These are phyloP conservation scores for Fusarium concolor DNA, from an alignment of 2,329 filamentous ascomycete genomes.

Conservation along the genomic window DNA sequence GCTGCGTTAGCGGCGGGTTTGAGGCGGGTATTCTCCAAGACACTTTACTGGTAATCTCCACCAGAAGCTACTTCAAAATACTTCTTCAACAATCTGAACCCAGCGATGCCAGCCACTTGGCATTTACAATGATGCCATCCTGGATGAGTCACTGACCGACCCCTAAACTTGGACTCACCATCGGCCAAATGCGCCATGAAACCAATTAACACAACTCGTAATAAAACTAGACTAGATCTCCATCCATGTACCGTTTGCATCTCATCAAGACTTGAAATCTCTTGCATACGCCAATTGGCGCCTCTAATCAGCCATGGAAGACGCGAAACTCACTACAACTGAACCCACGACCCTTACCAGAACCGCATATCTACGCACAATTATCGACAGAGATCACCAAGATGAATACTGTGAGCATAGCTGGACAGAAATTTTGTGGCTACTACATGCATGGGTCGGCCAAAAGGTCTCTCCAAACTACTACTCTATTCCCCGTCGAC, in stretches of 20 bases:
- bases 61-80: background rate
- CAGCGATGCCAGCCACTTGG: background rate
- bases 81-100: fast-evolving
- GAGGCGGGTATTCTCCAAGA: too few species aligned
- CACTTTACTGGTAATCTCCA: too few species aligned
- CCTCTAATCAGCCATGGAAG: background rate
- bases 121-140: background rate
- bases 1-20: too few species aligned
- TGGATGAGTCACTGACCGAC: constrained; percentile 1
- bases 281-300: too few species aligned
- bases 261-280: too few species aligned
- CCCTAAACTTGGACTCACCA: fast-evolving
- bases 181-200: background rate
- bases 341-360: background rate
- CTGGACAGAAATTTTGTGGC: background rate
- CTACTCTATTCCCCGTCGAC: background rate
- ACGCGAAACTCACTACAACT: fast-evolving
- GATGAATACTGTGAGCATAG: background rate
- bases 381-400: background rate
- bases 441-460: background rate
- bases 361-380: background rate
- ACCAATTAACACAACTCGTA: background rate
- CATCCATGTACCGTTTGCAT: too few species aligned
- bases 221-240: too few species aligned
- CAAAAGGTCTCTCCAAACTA: background rate